Percentiles rank a stretch among this genome's conserved stretches.
Evolutionary conservation across 108 stramenopile genomes (phyloP).

Genomic region (Discostella stelligeroides): DNA sequence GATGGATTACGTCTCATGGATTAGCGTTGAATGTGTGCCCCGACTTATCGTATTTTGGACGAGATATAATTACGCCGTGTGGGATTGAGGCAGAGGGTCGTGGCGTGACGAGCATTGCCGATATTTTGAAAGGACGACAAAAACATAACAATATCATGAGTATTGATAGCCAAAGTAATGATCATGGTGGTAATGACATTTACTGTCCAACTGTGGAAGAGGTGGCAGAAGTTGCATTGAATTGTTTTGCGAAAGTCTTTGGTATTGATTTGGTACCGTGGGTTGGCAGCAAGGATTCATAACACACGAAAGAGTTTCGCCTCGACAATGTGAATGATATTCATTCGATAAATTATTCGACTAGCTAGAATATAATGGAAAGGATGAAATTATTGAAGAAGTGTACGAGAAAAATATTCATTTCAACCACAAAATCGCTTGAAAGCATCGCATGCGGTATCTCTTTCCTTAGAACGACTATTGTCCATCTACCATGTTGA

Average conservation of each 20-base stretch:
- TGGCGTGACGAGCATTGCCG: slow-evolving; percentile 79
- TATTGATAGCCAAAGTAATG: neutral
- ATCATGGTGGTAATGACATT: neutral
- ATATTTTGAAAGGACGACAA: slow-evolving; percentile 48
- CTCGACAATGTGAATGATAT: slow-evolving; percentile 3
- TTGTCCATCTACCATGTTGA: too few relatives aligned
- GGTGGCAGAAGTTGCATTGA: slow-evolving; percentile 31
- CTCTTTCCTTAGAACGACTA: too few relatives aligned
- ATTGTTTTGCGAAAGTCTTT: slow-evolving; percentile 44
- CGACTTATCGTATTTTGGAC: slow-evolving; percentile 78
- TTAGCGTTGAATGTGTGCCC: slow-evolving; percentile 95
- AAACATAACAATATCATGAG: neutral
- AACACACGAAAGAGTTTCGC: too few relatives aligned
- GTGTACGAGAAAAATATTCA: too few relatives aligned
- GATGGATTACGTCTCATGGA: slow-evolving; percentile 98
- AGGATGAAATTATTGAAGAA: too few relatives aligned
- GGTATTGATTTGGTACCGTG: slow-evolving; percentile 12
- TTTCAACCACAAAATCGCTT: too few relatives aligned
- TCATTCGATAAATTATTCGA: too few relatives aligned
- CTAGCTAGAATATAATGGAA: too few relatives aligned
- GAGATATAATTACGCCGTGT: slow-evolving; percentile 74
- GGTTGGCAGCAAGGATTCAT: neutral
- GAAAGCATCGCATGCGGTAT: too few relatives aligned
- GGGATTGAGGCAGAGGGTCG: slow-evolving; percentile 67
- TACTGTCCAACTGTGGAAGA: slow-evolving; percentile 20